These are phyloP conservation scores for Euphorbia pulcherrima DNA, from an alignment of 345 rosid genomes.

Conservation along the genomic window DNA sequence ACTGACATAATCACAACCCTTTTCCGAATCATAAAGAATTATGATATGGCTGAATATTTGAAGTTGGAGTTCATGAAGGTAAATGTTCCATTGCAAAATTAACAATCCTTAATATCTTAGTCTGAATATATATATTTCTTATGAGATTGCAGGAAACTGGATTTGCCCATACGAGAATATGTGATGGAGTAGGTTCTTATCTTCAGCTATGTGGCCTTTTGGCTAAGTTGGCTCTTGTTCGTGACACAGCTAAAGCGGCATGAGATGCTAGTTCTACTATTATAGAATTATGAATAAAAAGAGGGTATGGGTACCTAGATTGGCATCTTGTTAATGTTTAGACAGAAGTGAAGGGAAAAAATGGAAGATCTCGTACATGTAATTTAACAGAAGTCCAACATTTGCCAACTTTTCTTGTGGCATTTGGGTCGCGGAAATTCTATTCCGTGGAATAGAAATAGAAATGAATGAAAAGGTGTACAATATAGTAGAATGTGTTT, in stretches of 20 bases:
- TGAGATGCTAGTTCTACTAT: constrained; percentile 21
- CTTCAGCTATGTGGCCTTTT: constrained; percentile 93
- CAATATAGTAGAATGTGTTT: too few relatives aligned
- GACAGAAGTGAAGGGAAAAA: too few relatives aligned
- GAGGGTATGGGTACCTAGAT: too few relatives aligned
- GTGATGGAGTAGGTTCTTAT: constrained; percentile 95
- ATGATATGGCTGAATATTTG: constrained; percentile 89
- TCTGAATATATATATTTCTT: background rate
- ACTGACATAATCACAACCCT: constrained; percentile 95
- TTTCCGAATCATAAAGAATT: constrained; percentile 81
- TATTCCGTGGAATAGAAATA: too few relatives aligned
- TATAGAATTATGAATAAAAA: background rate
- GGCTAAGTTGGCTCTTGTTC: constrained; percentile 70
- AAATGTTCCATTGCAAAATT: background rate
- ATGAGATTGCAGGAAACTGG: constrained; percentile 72
- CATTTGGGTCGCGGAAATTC: too few relatives aligned
- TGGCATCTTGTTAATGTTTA: too few relatives aligned
- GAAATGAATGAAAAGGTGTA: too few relatives aligned
- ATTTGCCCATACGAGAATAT: constrained; percentile 93
- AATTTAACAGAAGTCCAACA: too few relatives aligned
- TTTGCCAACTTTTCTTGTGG: too few relatives aligned
- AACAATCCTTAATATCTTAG: background rate
- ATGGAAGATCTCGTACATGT: too few relatives aligned
- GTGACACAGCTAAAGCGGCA: constrained; percentile 74
- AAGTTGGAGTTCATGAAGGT: constrained; percentile 98